A percentile compares a stretch with the other conserved stretches of the same genome.
Conservation (phyloP, 129 eudicot species). For the Helianthus tuberosus region DNA sequence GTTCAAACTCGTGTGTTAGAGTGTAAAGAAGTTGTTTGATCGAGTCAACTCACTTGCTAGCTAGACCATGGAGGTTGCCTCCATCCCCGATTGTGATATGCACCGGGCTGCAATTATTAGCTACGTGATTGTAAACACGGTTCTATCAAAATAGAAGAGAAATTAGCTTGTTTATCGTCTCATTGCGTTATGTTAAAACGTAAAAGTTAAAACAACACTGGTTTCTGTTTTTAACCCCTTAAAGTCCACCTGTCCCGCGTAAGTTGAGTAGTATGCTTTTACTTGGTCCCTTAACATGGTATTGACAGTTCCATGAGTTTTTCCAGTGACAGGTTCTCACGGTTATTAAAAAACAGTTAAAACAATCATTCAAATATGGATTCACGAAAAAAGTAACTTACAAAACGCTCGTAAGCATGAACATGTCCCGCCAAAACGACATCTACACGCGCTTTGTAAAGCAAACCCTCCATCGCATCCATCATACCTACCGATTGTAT, state of each 20-base stretch:
- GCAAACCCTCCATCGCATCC: constrained; percentile 70
- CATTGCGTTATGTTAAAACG: not conserved
- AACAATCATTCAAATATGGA: not conserved
- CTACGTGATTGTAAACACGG: constrained; percentile 53
- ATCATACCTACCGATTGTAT: constrained; percentile 37
- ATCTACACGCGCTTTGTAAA: constrained; percentile 63
- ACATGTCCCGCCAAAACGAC: constrained; percentile 78
- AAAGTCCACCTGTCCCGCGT: not conserved
- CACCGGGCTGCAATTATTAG: constrained; percentile 56
- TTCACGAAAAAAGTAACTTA: constrained; percentile 29
- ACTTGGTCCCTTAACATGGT: too few species aligned
- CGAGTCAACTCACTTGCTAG: constrained; percentile 46
- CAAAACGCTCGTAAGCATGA: constrained; percentile 83
- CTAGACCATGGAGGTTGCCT: constrained; percentile 71
- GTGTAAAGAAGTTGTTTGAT: not conserved
- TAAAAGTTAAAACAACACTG: too few species aligned
- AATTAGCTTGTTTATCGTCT: not conserved
- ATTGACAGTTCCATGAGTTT: too few species aligned
- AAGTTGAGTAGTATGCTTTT: too few species aligned
- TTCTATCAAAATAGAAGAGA: constrained; percentile 28
- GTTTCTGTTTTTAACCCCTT: not conserved
- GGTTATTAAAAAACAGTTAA: not conserved
- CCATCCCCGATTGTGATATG: constrained; percentile 81
- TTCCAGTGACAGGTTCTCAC: not conserved
- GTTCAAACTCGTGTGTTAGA: not conserved